Base-by-base conservation (phyloP, 2,329 filamentous ascomycete genomes). In the Pseudogymnoascus sp. region DNA sequence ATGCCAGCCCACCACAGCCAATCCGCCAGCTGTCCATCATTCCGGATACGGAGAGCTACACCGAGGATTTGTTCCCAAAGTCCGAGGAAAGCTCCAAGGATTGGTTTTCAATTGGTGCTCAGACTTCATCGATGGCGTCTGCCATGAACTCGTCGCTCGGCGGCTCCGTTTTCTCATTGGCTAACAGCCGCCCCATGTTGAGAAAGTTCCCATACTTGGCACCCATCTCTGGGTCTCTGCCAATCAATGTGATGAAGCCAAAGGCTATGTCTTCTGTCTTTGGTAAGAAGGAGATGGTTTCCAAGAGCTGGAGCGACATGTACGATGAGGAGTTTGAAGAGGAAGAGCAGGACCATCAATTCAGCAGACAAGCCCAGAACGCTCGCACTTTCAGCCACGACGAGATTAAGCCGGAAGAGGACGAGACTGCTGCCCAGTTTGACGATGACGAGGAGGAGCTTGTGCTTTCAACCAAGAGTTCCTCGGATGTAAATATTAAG, bases 221-320 rank as follows among this genome's bases (percentile, higher is more conserved):
- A 30, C 77, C 79, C 2, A 80, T 82, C 68, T 82, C 87, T 58
- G 85, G 82, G 37, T 89, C 90, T 1, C 79, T 94, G 23, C 86
- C 89, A 4, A 92, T 94, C 70, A 84, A 82, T 63, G 89, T 92
- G 74, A 88, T 88, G 12, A 84, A 94, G 70, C 87, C 90, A 0
- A 82, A 82, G 66, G 79, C 83, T 63, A 77, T 86, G 66, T 78
- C 82, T 59, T 85, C 89, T 63, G 83, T 92, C 57, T 92, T 95
- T 71, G 89, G 89, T 58, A 85, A 85, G 69, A 84, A 88, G 71
- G 88, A 92, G 48, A 78, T 82, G 55, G 89, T 95, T 55, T 96
- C 94, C 60, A 97, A 97, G 86, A 97, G 94, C 78, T 99, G 94
- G 94, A 96, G 92, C 69, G 94, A 99, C 72, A 84, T 97, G 73